Evolutionary conservation across 2,329 filamentous ascomycete genomes (phyloP).

Genomic region (Neonectria faginata): DNA sequence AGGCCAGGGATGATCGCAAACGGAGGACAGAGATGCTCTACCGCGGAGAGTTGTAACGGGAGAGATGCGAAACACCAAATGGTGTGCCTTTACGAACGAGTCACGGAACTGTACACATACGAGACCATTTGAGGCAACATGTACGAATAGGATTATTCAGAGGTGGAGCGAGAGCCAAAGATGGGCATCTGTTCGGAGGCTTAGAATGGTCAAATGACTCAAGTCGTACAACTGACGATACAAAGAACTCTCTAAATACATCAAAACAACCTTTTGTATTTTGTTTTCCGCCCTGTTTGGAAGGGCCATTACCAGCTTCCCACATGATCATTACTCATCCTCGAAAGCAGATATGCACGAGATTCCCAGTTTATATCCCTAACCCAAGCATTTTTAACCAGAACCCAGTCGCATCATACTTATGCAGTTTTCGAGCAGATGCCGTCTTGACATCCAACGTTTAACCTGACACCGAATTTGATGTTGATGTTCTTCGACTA

Average conservation of each 20-base stretch:
- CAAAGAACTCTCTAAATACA: slow-evolving; percentile 37
- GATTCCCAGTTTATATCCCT: slow-evolving; percentile 11
- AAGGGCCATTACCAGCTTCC: neutral
- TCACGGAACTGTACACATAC: slow-evolving; percentile 39
- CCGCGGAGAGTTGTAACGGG: slow-evolving; percentile 60
- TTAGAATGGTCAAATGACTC: slow-evolving; percentile 26
- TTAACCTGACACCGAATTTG: slow-evolving; percentile 35
- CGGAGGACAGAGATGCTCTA: slow-evolving; percentile 66
- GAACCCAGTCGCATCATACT: neutral
- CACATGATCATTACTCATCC: slow-evolving; percentile 23
- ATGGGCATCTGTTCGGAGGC: slow-evolving; percentile 29
- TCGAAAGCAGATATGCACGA: slow-evolving; percentile 1
- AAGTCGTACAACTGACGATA: slow-evolving; percentile 43
- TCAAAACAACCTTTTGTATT: slow-evolving; percentile 34
- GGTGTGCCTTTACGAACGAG: slow-evolving; percentile 20
- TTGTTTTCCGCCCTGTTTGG: slow-evolving; percentile 14
- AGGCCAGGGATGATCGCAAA: slow-evolving; percentile 66
- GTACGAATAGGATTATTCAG: slow-evolving; percentile 41
- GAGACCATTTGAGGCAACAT: slow-evolving; percentile 34
- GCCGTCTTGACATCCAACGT: slow-evolving; percentile 15
- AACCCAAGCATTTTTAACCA: neutral
- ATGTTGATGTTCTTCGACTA: slow-evolving; percentile 40
- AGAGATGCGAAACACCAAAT: slow-evolving; percentile 2
- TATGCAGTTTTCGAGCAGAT: neutral
- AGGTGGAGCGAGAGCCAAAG: slow-evolving; percentile 29